Base-by-base conservation (phyloP, 1,284 basidiomycete species). In the Puccinia brachypodii region DNA sequence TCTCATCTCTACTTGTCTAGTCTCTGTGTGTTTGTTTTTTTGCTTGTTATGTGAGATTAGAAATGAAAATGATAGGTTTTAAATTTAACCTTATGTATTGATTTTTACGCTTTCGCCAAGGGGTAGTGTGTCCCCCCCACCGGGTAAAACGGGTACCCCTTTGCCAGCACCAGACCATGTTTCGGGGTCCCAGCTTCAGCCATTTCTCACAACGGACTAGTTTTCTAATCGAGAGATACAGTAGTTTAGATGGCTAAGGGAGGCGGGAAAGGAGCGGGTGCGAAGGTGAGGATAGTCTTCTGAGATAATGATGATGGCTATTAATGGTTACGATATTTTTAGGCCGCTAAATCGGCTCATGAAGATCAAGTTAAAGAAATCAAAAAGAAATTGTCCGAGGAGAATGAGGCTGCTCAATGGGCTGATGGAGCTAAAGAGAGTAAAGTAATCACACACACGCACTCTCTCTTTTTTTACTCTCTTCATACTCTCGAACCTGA, bases 271-370 rank as follows among this genome's bases (percentile, higher is more conserved):
- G 78, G 78, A 33, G 78, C 78, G 25, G 68, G 66, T n/a, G 78
- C 78, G 14, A 80, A 80, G 69, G 78, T 80, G 22, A 60, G 33
- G 44, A 19, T 36, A 28, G 31, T 22, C 36, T 25, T 2, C n/a
- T 31, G 53, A 3, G 16, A 44, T 19, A 28, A 47, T 47, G 11
- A 50, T 47, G 40, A 6, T n/a, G n/a, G n/a, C n/a, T n/a, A 64
- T 40, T 31, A 14, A n/a, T 22, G 38, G 36, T 36, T 64, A 22
- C 14, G 47, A 11, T 36, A n/a, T 56, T 8, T 36, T 50, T 25
- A 81, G 79, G 79, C 79, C n/a, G 79, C 79, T 22, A 81, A 81
- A 68, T 33, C 79, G 36, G 79, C 79, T 16, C 79, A 81, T 64
- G 71, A 75, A 75, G 79, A 73, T n/a, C 56, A 81, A 68, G 60